These are phyloP conservation scores for Colletotrichum sp. DNA, from an alignment of 2,329 filamentous ascomycete genomes.

Conservation along the genomic window DNA sequence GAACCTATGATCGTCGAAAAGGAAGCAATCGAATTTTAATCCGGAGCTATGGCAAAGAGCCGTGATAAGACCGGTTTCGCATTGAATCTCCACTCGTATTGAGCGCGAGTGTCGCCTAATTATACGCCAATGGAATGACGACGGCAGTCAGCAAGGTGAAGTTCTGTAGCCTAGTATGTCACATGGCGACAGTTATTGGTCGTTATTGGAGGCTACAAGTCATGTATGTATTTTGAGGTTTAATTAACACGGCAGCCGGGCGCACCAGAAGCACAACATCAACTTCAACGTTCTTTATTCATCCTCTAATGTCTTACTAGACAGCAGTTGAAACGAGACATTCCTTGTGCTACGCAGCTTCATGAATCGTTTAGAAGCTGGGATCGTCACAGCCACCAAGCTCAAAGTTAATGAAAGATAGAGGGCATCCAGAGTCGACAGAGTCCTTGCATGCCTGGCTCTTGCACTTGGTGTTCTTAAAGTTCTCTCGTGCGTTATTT, in stretches of 20 bases:
- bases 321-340: not conserved
- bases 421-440: not conserved
- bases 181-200: not conserved
- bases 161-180: not conserved
- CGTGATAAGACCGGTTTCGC: not conserved
- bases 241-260: not conserved
- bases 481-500: not conserved
- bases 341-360: not conserved
- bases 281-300: not conserved
- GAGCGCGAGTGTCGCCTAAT: not conserved
- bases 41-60: not conserved
- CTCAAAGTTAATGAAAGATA: not conserved
- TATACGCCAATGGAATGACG: not conserved
- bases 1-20: not conserved
- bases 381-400: slow-evolving; percentile 10
- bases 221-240: not conserved
- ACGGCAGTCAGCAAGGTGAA: not conserved
- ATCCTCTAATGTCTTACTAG: not conserved
- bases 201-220: not conserved
- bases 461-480: not conserved
- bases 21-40: not conserved
- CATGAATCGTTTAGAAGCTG: not conserved
- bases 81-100: not conserved
- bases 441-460: slow-evolving; percentile 3
- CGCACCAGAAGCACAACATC: not conserved